phyloP scores from a whole-genome alignment of 1,139 yeast genomes.

The Hyphopichia burtonii region DNA sequence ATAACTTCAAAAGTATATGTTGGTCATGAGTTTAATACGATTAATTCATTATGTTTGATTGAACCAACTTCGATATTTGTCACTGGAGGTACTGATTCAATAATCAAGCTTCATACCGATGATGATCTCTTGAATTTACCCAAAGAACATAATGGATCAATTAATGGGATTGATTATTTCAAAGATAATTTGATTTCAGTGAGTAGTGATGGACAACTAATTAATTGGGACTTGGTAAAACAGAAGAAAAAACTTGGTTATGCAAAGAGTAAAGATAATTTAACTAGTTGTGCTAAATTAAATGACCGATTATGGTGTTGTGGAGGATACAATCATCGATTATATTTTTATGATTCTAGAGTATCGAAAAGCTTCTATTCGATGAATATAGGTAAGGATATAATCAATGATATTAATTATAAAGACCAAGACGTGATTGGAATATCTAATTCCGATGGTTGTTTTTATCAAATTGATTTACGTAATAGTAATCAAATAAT shows the following conservation, averaged over 20 bases:
- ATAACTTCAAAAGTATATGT: too few relatives aligned
- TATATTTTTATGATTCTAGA: conserved; percentile 20
- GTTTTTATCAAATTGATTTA: conserved; percentile 25
- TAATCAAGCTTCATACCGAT: conserved; percentile 16
- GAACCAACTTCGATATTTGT: conserved; percentile 17
- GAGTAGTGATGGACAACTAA: conserved; percentile 6
- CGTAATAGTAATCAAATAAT: conserved; percentile 10
- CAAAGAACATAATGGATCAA: conserved; percentile 15
- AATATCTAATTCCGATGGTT: conserved; percentile 26
- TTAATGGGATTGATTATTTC: conserved; percentile 16
- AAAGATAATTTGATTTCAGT: conserved; percentile 10
- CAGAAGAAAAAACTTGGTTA: background rate
- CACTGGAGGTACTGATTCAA: conserved; percentile 23
- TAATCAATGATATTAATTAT: conserved; percentile 8
- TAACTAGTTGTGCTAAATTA: background rate
- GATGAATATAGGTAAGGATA: conserved; percentile 16
- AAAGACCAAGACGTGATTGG: conserved; percentile 5
- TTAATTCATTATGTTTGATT: conserved; percentile 19
- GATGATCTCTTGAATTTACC: conserved; percentile 11
- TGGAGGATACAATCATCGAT: conserved; percentile 20
- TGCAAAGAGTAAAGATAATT: background rate
- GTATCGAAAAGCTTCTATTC: conserved; percentile 6
- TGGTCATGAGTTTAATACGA: too few relatives aligned
- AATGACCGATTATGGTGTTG: conserved; percentile 1
- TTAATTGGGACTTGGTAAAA: conserved; percentile 15